Evolutionary conservation across 108 stramenopile species (phyloP).

Genomic region (Nitzschia palea): DNA sequence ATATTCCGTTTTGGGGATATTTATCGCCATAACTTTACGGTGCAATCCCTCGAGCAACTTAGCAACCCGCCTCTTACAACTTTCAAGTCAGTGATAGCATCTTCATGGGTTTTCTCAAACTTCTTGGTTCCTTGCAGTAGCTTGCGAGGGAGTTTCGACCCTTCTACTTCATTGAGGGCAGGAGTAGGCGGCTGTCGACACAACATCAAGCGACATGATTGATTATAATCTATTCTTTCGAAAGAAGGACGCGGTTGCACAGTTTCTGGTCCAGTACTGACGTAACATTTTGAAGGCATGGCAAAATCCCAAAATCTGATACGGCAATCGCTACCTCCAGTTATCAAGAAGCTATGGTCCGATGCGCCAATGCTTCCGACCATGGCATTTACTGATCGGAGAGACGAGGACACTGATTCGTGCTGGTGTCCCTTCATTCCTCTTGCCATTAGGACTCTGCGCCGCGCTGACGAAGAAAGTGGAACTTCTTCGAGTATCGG

Average conservation of each 20-base stretch:
- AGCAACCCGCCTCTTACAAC: constrained; percentile 55
- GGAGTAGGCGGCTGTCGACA: constrained; percentile 67
- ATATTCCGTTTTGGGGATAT: too few relatives aligned
- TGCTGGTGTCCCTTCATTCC: constrained; percentile 9
- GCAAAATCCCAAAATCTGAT: constrained; percentile 92
- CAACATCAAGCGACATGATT: constrained; percentile 54
- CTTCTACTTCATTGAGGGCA: constrained; percentile 41
- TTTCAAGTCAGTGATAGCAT: constrained; percentile 75
- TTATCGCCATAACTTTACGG: constrained; percentile 76
- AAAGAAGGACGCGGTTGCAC: constrained; percentile 70
- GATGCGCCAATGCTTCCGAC: constrained; percentile 72
- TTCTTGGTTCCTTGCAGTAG: constrained; percentile 39
- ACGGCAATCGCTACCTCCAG: constrained; percentile 84
- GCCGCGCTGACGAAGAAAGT: constrained; percentile 17
- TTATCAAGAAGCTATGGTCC: constrained; percentile 79
- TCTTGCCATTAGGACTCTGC: constrained; percentile 20
- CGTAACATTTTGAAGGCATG: constrained; percentile 81
- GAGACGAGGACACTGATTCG: constrained; percentile 7
- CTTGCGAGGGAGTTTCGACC: constrained; percentile 40
- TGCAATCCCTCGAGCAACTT: constrained; percentile 70
- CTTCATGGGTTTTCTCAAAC: constrained; percentile 46
- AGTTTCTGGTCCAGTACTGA: constrained; percentile 63
- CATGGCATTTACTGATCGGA: constrained; percentile 64
- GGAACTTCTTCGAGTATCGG: constrained; percentile 38
- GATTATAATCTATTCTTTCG: constrained; percentile 58